These are phyloP conservation scores for Synchytrium microbalum DNA, from an alignment of 371 early-diverging fungal genomes.

Conservation along the genomic window DNA sequence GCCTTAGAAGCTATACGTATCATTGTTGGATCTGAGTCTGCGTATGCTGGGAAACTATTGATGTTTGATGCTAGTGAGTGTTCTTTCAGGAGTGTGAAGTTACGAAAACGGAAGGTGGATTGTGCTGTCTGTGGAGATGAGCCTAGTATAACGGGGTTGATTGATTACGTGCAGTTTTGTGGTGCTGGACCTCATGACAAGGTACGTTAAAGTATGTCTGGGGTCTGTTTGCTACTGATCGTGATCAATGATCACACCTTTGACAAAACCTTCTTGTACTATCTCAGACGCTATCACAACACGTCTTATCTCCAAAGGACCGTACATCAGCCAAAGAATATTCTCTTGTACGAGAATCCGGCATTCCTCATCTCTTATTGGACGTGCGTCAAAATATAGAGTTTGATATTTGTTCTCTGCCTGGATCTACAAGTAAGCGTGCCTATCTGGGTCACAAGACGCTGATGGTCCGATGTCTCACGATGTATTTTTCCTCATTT, in stretches of 20 bases:
- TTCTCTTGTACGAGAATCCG: slow-evolving; percentile 14
- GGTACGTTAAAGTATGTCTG: slow-evolving; percentile 24
- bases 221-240: background rate
- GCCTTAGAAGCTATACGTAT: slow-evolving; percentile 94
- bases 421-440: slow-evolving; percentile 45
- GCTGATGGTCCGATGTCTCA: background rate
- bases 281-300: slow-evolving; percentile 7
- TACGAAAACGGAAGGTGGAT: slow-evolving; percentile 55
- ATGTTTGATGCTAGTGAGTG: slow-evolving; percentile 70
- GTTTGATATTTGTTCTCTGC: slow-evolving; percentile 73
- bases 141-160: slow-evolving; percentile 65
- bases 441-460: background rate
- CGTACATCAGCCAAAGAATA: slow-evolving; percentile 13
- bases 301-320: slow-evolving; percentile 10
- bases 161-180: slow-evolving; percentile 89
- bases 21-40: slow-evolving; percentile 24
- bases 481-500: background rate
- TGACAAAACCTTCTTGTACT: background rate
- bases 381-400: slow-evolving; percentile 82
- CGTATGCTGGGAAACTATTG: slow-evolving; percentile 57
- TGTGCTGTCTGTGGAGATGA: slow-evolving; percentile 83
- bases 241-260: background rate
- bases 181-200: slow-evolving; percentile 70
- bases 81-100: slow-evolving; percentile 71
- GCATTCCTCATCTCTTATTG: slow-evolving; percentile 59